Evolutionary conservation across 2,329 filamentous ascomycete genomes (phyloP).

Genomic region (Aspergillus versicolor): DNA sequence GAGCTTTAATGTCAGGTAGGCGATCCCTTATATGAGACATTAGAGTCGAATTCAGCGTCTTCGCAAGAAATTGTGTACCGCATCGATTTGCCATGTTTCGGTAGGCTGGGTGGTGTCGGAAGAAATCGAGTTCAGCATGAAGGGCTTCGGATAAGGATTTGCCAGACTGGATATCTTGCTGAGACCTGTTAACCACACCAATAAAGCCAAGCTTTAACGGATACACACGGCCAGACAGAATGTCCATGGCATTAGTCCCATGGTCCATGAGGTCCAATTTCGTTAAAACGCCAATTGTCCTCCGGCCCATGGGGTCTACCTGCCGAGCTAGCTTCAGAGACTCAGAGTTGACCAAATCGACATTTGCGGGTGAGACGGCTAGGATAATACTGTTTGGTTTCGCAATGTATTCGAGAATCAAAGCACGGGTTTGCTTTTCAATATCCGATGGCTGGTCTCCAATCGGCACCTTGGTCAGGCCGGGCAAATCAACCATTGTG

Average conservation of each 20-base stretch:
- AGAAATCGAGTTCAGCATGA: conserved; percentile 88
- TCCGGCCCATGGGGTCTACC: conserved; percentile 89
- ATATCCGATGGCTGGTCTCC: conserved; percentile 97
- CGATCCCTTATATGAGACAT: conserved; percentile 97
- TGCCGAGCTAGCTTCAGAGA: conserved; percentile 93
- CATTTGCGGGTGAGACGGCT: conserved; percentile 94
- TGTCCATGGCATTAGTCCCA: conserved; percentile 95
- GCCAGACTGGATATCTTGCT: conserved; percentile 95
- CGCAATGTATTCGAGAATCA: conserved; percentile 97
- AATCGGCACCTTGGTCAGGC: conserved; percentile 96
- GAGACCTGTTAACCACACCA: conserved; percentile 94
- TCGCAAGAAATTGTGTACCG: conserved; percentile 90
- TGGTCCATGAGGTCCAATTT: conserved; percentile 99
- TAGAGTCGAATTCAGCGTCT: conserved; percentile 89
- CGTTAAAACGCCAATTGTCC: conserved; percentile 94
- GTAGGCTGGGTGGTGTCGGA: conserved; percentile 95
- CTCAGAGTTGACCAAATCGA: conserved; percentile 97
- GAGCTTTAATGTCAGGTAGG: conserved; percentile 94
- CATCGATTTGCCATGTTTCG: conserved; percentile 92
- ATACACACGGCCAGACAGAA: conserved; percentile 95
- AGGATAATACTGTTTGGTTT: conserved; percentile 98
- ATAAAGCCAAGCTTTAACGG: conserved; percentile 97
- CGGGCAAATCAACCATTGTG: conserved; percentile 92
- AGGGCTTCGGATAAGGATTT: conserved; percentile 93
- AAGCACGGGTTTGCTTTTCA: conserved; percentile 94